phyloP scores from a whole-genome alignment of 176 grass and related monocot species.

The Bonia amplexicaulis region DNA sequence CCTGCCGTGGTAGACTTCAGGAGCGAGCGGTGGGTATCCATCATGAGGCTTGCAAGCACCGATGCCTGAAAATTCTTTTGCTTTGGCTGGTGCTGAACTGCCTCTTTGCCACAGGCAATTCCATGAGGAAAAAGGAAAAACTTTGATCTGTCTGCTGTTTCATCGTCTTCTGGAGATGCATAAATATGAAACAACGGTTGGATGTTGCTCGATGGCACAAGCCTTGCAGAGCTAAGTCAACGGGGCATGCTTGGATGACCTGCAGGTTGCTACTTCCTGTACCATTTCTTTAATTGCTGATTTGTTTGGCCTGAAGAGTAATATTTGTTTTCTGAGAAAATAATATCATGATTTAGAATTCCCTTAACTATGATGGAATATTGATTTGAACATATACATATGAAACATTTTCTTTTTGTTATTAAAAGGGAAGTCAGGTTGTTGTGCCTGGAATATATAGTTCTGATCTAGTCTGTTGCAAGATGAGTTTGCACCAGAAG shows the following conservation, averaged over 20 bases:
- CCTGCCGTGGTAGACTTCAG: constrained; percentile 24
- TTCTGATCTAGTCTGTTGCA: neutral
- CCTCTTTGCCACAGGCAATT: neutral
- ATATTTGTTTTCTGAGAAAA: neutral
- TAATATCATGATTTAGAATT: neutral
- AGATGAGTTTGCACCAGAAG: no score
- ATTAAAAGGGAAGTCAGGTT: neutral
- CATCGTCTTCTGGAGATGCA: neutral
- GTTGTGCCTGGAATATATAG: neutral
- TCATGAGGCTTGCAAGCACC: neutral
- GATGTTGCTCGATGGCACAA: neutral
- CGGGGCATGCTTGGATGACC: neutral
- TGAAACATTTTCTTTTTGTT: neutral
- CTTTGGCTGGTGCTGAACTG: constrained; percentile 12
- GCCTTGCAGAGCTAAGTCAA: constrained; percentile 19
- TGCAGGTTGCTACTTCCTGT: neutral
- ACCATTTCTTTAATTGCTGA: neutral
- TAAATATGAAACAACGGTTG: constrained; percentile 2
- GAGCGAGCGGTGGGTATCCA: neutral
- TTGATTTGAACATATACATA: neutral
- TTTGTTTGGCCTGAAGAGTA: neutral
- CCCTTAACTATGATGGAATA: neutral
- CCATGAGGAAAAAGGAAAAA: neutral
- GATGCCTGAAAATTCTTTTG: neutral
- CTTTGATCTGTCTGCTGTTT: neutral